Evolutionary conservation across 2,329 filamentous ascomycete genomes (phyloP), one percentile per base, ranked within the genome.

Genomic region (Cryphonectria naterciae): DNA sequence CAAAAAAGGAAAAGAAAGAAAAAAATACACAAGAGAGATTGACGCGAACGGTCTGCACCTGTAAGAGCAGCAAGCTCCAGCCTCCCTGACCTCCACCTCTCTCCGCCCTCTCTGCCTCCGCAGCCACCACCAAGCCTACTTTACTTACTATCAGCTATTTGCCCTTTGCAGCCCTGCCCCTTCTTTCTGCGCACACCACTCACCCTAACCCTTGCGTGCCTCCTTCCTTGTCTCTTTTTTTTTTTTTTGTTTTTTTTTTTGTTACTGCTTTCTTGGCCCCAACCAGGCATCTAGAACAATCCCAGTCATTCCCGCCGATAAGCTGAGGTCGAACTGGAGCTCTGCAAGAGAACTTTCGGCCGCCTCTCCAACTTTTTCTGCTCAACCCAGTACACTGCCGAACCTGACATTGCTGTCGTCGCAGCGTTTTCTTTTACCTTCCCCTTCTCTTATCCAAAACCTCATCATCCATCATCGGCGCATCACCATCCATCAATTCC

Each of bases 361-460:
- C 56, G 63, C 54, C 62, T 60, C 69, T 68, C 71, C 71, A 67
- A 72, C 70, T 72, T 67, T 69, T 63, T 65, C 62, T 61, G 62
- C 67, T 69, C 70, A 70, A 73, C 65, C 64, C 58, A 68, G 62
- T 56, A 67, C 68, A 67, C 68, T 37, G 63, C 63, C 71, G 46
- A 58, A 46, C 63, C n/a, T 63, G 43, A 67, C 72, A 61, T 65
- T 62, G 58, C 64, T 60, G 63, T 61, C 52, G 67, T 70, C 70
- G 65, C 60, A 41, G 46, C 49, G 46, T 62, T 49, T 46, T 68
- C 43, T 54, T 68, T 69, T 54, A 7, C 35, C 25, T 52, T 67
- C 60, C 22, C 46, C 22, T 60, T 41, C 49, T 17, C 69, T 28
- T 37, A 60, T 11, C 68, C 46, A 22, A 39, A 28, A 60, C 32